Conservation (phyloP, 1,139 yeast species). For the Suhomyces coccinellae region DNA sequence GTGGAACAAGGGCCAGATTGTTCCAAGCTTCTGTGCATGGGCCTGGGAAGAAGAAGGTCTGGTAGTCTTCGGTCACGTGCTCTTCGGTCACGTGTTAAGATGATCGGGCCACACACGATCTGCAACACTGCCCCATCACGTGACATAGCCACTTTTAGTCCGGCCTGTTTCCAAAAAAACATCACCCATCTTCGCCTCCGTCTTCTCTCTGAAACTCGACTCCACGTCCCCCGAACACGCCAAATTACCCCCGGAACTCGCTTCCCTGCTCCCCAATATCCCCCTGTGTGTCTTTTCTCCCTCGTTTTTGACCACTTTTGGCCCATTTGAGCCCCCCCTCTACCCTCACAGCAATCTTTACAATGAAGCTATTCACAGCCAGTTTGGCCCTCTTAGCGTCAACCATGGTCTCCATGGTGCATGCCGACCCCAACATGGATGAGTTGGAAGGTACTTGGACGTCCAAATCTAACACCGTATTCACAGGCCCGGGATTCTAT, state of each 20-base stretch:
- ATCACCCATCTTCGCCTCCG: not conserved
- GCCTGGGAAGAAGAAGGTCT: not conserved
- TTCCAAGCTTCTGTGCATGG: not conserved
- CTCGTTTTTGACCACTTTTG: not conserved
- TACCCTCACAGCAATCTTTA: slow-evolving; percentile 1
- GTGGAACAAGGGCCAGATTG: not conserved
- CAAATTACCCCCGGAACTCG: not conserved
- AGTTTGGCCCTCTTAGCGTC: slow-evolving; percentile 6
- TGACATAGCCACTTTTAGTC: not conserved
- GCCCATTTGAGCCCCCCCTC: not conserved
- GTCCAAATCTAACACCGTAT: slow-evolving; percentile 88
- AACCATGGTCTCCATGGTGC: slow-evolving; percentile 6
- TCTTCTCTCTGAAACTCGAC: not conserved
- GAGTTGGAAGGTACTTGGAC: slow-evolving; percentile 90
- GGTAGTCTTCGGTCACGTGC: not conserved
- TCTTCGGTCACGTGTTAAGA: not conserved
- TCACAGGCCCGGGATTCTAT: slow-evolving; percentile 95
- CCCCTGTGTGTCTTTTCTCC: not conserved
- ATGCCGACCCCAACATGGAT: slow-evolving; percentile 24
- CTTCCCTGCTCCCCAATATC: not conserved
- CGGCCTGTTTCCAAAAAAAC: not conserved
- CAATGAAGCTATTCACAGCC: slow-evolving; percentile 11
- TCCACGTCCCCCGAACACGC: not conserved
- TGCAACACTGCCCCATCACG: not conserved
- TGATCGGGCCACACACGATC: no score